phyloP scores from a whole-genome alignment of 768 basidiomycete genomes.

The Leucosporidium yakuticum region DNA sequence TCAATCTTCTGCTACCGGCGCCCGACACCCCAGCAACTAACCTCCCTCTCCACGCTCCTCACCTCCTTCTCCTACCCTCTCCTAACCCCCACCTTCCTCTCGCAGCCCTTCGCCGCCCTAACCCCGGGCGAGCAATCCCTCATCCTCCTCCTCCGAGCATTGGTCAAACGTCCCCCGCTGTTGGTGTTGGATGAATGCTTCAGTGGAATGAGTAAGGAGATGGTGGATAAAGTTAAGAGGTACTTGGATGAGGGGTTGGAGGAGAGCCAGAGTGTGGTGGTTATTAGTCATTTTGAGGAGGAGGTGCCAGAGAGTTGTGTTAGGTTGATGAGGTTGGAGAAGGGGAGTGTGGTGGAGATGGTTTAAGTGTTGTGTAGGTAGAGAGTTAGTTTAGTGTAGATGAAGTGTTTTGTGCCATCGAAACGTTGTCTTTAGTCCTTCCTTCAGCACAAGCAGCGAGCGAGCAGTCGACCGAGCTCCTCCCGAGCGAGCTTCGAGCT shows the following conservation, averaged over 20 bases:
- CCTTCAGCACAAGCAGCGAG: too few species aligned
- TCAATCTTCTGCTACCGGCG: constrained; percentile 63
- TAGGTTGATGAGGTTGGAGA: constrained; percentile 13
- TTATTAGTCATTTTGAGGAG: constrained; percentile 84
- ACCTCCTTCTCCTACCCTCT: constrained; percentile 48
- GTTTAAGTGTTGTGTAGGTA: constrained; percentile 2
- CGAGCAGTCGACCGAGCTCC: too few species aligned
- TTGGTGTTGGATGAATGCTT: constrained; percentile 87
- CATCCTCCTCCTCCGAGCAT: constrained; percentile 74
- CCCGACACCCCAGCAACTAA: constrained; percentile 48
- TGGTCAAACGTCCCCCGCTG: constrained; percentile 66
- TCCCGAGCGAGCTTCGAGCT: too few species aligned
- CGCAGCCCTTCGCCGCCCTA: constrained; percentile 57
- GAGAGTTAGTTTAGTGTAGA: neutral
- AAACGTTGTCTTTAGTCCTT: too few species aligned
- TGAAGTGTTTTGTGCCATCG: too few species aligned
- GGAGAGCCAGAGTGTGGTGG: constrained; percentile 66
- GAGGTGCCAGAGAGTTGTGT: constrained; percentile 58
- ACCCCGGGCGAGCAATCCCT: constrained; percentile 70
- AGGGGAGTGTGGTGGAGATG: constrained; percentile 16
- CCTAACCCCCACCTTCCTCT: constrained; percentile 46
- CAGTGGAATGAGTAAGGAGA: constrained; percentile 80
- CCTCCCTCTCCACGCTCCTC: constrained; percentile 57
- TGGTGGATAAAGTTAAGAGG: constrained; percentile 59
- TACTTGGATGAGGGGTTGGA: constrained; percentile 55